Percentiles rank a stretch among this genome's conserved stretches.
Conservation (phyloP, 352 stramenopile genomes). For the Pythium brachiatum region DNA sequence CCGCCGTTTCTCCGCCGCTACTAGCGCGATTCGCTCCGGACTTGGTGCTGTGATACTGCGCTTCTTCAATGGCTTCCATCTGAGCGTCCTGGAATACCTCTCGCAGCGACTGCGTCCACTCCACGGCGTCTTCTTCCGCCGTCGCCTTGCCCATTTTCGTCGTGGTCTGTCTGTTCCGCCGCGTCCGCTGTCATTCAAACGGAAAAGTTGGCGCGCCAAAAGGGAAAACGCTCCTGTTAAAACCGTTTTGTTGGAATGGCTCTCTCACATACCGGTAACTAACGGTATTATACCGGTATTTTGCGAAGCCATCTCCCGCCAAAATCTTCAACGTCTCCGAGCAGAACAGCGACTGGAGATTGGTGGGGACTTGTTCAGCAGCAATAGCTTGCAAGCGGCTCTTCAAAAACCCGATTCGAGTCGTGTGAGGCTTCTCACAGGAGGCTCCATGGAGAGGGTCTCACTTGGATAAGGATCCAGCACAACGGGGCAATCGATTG, state of each 20-base stretch:
- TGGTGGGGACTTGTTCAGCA: no score
- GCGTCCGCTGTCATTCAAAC: background rate
- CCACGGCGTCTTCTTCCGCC: constrained; percentile 27
- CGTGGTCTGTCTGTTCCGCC: background rate
- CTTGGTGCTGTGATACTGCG: constrained; percentile 30
- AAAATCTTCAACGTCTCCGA: no score
- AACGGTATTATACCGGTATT: background rate
- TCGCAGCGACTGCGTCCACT: constrained; percentile 55
- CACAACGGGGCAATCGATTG: no score
- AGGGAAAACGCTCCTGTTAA: constrained; percentile 14
- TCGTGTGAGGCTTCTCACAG: no score
- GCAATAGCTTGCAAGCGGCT: no score
- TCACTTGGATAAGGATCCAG: no score
- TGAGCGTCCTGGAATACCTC: constrained; percentile 70
- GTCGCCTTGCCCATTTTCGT: constrained; percentile 14
- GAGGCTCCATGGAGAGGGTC: no score
- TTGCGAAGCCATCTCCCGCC: background rate
- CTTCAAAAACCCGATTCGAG: no score
- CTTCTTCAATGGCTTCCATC: constrained; percentile 54
- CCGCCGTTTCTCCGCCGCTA: constrained; percentile 2
- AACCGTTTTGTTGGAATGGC: constrained; percentile 12
- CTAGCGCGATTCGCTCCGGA: constrained; percentile 15
- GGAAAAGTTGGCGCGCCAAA: constrained; percentile 1
- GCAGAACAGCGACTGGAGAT: no score
- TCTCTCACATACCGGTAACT: background rate